Evolutionary conservation across 1,284 basidiomycete species (phyloP).

Genomic region (Cryptococcus sp.): DNA sequence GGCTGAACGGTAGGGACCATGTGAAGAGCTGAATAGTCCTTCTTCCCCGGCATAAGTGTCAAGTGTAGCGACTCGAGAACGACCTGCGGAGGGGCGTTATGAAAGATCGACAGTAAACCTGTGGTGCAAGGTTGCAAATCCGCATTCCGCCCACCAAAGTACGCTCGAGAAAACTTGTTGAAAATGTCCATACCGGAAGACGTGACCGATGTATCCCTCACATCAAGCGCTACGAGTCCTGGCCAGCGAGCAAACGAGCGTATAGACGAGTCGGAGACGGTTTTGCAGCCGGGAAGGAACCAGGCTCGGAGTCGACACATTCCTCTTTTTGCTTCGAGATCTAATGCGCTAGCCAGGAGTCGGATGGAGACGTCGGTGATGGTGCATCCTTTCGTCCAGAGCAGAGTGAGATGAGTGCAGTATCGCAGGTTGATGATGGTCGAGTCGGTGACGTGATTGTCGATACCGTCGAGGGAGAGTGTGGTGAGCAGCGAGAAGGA

Average conservation of each 20-base stretch:
- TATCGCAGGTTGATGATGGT: slow-evolving; percentile 22
- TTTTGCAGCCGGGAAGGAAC: slow-evolving; percentile 19
- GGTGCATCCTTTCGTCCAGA: slow-evolving; percentile 29
- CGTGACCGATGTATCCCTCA: slow-evolving; percentile 37
- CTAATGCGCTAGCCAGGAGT: slow-evolving; percentile 24
- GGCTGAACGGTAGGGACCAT: not conserved
- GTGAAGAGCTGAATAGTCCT: not conserved
- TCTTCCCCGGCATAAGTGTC: slow-evolving; percentile 16
- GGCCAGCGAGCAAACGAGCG: slow-evolving; percentile 31
- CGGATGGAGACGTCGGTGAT: slow-evolving; percentile 32
- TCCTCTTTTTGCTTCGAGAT: slow-evolving; percentile 16
- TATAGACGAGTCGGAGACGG: slow-evolving; percentile 28
- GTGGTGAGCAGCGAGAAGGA: slow-evolving; percentile 28
- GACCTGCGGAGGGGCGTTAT: slow-evolving; percentile 11
- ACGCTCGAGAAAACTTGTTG: slow-evolving; percentile 18
- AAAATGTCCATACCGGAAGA: slow-evolving; percentile 19
- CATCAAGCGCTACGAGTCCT: slow-evolving; percentile 30
- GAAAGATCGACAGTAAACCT: slow-evolving; percentile 29
- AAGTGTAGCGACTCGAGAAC: slow-evolving; percentile 22
- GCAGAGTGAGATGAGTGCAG: slow-evolving; percentile 29
- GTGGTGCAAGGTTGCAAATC: slow-evolving; percentile 31
- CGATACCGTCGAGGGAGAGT: slow-evolving; percentile 24
- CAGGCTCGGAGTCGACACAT: slow-evolving; percentile 27
- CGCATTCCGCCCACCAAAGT: slow-evolving; percentile 22
- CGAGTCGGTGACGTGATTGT: slow-evolving; percentile 22